Base-by-base conservation (phyloP, 805 yeast species). In the Hanseniaspora clermontiae region DNA sequence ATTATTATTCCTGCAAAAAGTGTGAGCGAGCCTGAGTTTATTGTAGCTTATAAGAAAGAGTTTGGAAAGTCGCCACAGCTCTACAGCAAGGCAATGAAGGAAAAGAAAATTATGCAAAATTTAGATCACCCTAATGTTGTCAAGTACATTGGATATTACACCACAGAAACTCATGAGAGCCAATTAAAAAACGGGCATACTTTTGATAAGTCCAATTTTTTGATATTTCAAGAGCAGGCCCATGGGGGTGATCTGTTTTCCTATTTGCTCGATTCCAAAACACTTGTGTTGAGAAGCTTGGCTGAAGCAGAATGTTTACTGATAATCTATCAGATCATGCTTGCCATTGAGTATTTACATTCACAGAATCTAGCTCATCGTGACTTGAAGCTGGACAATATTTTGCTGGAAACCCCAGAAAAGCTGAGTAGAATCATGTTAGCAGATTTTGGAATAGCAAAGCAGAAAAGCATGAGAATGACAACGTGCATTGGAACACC, bases 401-500 rank as follows among this genome's bases (percentile, higher is more conserved):
- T 84, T 27, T 67, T 84, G 37, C 68, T 82, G 43, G 76, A 74
- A 46, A 67, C 77, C 0, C 83, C 84, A 7, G 69, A 73, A 24
- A 78, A 79, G 2, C 75, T 75, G 48, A 70, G 84, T 0, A 73
- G 75, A 59, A 66, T 84, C 40, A 75, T 80, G 1, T 64, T 84
- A 27, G 85, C 86, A 10, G 91, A 84, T 67, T 84, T 84, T 68
- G 90, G 90, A 0, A 75, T 76, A 42, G 78, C 80, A 2, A 74
- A 71, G 61, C 20, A 46, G 19, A 62, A 67, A 15, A 61, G 61
- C 14, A 27, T 39, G 29, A 66, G 80, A 55, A 74, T 77, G 72
- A 72, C 70, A 43, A 75, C 83, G 0, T 70, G 77, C 0, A 82
- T 77, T 0, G 83, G 83, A 2, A 83, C 88, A 0, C 81, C 83